phyloP scores from a whole-genome alignment of 2,329 filamentous ascomycete species.

The Penicillium sumatraense region DNA sequence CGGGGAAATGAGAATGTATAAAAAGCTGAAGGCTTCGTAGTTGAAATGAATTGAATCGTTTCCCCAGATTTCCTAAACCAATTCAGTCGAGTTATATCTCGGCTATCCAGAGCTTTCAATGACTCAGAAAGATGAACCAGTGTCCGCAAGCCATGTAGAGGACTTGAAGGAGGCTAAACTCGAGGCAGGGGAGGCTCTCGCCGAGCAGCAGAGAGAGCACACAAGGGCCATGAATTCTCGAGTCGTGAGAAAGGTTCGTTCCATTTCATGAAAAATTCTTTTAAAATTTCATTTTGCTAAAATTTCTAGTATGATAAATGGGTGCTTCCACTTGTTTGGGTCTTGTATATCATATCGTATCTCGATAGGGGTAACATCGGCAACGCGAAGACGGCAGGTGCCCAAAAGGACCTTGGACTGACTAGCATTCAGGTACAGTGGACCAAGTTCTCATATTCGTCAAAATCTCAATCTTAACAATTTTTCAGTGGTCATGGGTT shows the following conservation, averaged over 20 bases:
- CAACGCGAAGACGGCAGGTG: neutral
- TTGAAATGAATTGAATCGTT: no score
- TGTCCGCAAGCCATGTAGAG: neutral
- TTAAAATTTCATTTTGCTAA: neutral
- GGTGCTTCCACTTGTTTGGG: neutral
- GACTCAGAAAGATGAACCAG: neutral
- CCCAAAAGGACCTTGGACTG: neutral
- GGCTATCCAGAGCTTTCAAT: neutral
- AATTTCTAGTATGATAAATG: neutral
- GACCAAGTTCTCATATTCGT: neutral
- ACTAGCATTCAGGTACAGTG: neutral
- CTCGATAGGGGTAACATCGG: neutral
- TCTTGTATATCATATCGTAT: neutral
- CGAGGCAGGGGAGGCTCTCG: neutral
- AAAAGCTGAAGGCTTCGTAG: neutral
- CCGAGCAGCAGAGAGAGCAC: neutral
- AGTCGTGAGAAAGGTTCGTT: neutral
- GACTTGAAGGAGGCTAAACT: neutral
- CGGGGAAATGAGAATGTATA: neutral
- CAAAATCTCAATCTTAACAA: neutral
- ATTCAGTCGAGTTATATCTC: neutral
- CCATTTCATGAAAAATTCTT: neutral
- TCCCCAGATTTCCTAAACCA: no score
- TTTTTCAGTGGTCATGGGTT: neutral
- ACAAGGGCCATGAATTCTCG: neutral